These are phyloP conservation scores for Mariannaea elegans DNA, from an alignment of 2,329 filamentous ascomycete genomes.

Conservation along the genomic window DNA sequence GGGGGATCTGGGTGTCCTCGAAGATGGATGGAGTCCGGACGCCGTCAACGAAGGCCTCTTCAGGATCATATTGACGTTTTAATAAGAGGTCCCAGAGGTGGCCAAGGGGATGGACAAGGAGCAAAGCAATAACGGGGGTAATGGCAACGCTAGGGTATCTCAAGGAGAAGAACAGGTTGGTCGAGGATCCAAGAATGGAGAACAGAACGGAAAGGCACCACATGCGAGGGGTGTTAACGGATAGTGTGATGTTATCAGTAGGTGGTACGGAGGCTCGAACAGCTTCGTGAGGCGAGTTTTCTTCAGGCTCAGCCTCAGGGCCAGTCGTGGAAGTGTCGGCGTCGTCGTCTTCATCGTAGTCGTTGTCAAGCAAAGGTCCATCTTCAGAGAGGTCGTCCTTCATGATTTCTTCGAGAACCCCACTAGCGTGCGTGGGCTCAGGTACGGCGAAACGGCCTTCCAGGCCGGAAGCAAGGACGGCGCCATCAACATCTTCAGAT, in stretches of 20 bases:
- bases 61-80: conserved; percentile 67
- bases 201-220: conserved; percentile 84
- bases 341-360: conserved; percentile 34
- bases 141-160: conserved; percentile 92
- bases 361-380: conserved; percentile 42
- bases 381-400: conserved; percentile 51
- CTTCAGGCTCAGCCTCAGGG: conserved; percentile 62
- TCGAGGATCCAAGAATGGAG: conserved; percentile 81
- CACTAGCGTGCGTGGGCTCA: conserved; percentile 57
- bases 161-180: conserved; percentile 88
- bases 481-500: conserved; percentile 61
- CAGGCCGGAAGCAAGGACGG: conserved; percentile 60
- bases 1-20: conserved; percentile 28
- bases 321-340: conserved; percentile 51
- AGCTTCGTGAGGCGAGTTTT: conserved; percentile 80
- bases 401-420: conserved; percentile 54
- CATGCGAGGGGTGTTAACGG: conserved; percentile 89
- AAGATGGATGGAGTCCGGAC: conserved; percentile 40
- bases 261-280: conserved; percentile 83
- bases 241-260: conserved; percentile 78
- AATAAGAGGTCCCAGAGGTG: conserved; percentile 79
- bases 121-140: conserved; percentile 85
- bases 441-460: conserved; percentile 63
- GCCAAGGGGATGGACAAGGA: conserved; percentile 86
- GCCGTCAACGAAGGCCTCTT: conserved; percentile 62